Conservation (phyloP, 2,329 filamentous ascomycete species). For the Botrytis deweyae region DNA sequence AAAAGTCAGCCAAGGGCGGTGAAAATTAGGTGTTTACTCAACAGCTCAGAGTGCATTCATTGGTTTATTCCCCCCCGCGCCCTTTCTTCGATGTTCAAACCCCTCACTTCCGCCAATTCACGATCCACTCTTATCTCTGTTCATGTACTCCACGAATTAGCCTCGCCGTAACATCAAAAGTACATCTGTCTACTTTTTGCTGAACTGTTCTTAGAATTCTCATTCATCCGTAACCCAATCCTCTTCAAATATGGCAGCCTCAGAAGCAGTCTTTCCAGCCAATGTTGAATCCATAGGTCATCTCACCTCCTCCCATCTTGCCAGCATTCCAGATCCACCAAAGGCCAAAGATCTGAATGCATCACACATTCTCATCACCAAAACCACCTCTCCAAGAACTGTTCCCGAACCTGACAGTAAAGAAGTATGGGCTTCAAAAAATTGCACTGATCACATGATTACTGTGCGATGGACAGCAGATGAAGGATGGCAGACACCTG, state of each 20-base stretch:
- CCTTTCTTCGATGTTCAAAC: background rate
- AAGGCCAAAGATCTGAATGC: constrained; percentile 48
- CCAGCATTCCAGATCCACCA: background rate
- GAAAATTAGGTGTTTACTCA: background rate
- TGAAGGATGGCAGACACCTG: constrained; percentile 68
- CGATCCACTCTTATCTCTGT: background rate
- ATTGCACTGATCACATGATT: constrained; percentile 79
- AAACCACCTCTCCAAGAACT: constrained; percentile 47
- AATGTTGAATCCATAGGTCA: background rate
- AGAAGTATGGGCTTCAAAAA: constrained; percentile 22
- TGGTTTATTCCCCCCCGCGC: background rate
- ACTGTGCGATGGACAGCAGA: constrained; percentile 64
- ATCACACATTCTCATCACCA: constrained; percentile 55
- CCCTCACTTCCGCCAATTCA: background rate
- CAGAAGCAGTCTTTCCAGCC: background rate
- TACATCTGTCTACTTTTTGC: background rate
- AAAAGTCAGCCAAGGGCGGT: background rate
- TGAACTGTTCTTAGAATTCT: background rate
- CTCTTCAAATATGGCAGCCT: background rate
- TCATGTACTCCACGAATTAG: background rate
- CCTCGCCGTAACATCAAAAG: background rate
- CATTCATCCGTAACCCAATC: background rate
- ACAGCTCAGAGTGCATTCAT: background rate
- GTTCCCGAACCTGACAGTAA: constrained; percentile 43
- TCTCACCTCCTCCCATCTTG: background rate